Evolutionary conservation across 495 filamentous ascomycete species (phyloP).

Genomic region (Hypoxylon fragiforme): DNA sequence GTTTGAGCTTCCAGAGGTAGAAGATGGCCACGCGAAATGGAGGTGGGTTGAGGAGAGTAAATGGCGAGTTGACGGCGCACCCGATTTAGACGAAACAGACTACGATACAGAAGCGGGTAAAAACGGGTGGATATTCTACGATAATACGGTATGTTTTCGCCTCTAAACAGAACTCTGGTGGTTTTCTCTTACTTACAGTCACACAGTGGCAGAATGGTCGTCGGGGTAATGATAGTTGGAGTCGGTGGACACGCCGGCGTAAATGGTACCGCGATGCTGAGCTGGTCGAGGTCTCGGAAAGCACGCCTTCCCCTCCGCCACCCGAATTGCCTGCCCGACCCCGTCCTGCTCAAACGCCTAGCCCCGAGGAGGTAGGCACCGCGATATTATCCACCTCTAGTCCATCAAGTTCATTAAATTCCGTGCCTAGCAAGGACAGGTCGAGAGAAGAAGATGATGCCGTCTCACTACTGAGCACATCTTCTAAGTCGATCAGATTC

Average conservation of each 20-base stretch:
- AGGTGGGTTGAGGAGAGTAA: slow-evolving; percentile 82
- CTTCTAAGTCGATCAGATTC: slow-evolving; percentile 34
- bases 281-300: slow-evolving; percentile 71
- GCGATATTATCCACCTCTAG: slow-evolving; percentile 12
- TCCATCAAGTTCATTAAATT: slow-evolving; percentile 12
- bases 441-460: slow-evolving; percentile 34
- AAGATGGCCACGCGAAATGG: slow-evolving; percentile 76
- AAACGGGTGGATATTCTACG: slow-evolving; percentile 93
- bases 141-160: slow-evolving; percentile 80
- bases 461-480: slow-evolving; percentile 37
- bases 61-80: slow-evolving; percentile 84
- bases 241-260: slow-evolving; percentile 85
- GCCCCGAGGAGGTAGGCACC: slow-evolving; percentile 14
- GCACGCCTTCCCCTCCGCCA: slow-evolving; percentile 31
- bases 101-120: slow-evolving; percentile 62
- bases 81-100: slow-evolving; percentile 53
- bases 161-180: not conserved
- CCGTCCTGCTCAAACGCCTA: slow-evolving; percentile 6
- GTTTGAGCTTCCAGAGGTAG: slow-evolving; percentile 86
- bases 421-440: slow-evolving; percentile 13
- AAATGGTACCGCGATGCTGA: slow-evolving; percentile 98
- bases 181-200: slow-evolving; percentile 11
- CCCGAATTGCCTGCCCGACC: slow-evolving; percentile 26
- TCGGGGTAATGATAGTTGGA: slow-evolving; percentile 89
- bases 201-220: slow-evolving; percentile 87